Percentiles rank a stretch among this genome's conserved stretches.
These are phyloP conservation scores for Marasmius sp. DNA, from an alignment of 1,284 basidiomycete genomes.

Conservation along the genomic window DNA sequence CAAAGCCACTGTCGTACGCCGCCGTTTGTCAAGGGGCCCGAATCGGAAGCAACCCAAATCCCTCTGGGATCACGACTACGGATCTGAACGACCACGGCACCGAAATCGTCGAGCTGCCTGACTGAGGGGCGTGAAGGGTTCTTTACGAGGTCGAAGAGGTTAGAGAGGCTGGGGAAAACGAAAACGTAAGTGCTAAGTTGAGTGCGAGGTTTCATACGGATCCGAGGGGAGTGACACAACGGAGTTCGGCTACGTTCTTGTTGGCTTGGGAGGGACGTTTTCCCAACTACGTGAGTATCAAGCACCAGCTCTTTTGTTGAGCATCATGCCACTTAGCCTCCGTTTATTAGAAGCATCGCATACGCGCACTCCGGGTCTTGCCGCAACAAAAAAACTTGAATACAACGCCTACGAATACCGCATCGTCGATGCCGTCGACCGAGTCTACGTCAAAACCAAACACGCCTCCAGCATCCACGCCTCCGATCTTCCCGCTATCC, in stretches of 20 bases:
- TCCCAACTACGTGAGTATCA: constrained; percentile 17
- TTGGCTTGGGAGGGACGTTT: constrained; percentile 17
- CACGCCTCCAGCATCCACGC: constrained; percentile 44
- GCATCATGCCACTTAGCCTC: constrained; percentile 11
- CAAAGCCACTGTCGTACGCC: too few relatives aligned
- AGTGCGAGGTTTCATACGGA: constrained; percentile 55
- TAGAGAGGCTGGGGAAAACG: too few relatives aligned
- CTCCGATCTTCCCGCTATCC: constrained; percentile 45
- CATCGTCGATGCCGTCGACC: neutral
- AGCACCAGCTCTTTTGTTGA: constrained; percentile 19
- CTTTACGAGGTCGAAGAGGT: too few relatives aligned
- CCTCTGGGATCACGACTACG: too few relatives aligned
- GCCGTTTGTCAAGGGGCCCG: too few relatives aligned
- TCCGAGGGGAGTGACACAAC: constrained; percentile 35
- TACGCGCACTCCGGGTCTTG: constrained; percentile 53
- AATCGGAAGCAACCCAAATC: too few relatives aligned
- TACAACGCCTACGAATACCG: neutral
- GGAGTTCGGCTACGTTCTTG: constrained; percentile 17
- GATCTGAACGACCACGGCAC: too few relatives aligned
- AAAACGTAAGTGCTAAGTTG: too few relatives aligned
- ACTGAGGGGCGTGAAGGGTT: too few relatives aligned
- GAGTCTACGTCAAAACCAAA: constrained; percentile 16
- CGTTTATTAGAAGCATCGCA: constrained; percentile 37
- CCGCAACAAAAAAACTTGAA: constrained; percentile 39
- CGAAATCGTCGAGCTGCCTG: too few relatives aligned